phyloP scores from a whole-genome alignment of 164 flowering plant genomes.

The Vitis vinifera region DNA sequence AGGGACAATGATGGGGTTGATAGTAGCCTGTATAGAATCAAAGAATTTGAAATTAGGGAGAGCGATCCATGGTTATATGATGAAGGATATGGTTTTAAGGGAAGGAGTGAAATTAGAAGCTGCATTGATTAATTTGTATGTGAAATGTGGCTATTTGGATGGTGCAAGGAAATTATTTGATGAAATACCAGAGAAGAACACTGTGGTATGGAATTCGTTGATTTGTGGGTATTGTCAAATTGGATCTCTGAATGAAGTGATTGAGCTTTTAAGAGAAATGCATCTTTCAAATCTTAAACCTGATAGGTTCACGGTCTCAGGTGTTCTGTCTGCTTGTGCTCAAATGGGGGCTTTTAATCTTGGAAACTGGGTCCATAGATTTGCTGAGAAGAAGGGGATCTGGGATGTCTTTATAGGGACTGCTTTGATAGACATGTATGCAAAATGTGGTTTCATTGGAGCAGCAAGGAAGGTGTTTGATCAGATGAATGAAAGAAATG shows the following conservation, averaged over 20 bases:
- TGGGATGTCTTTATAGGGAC: constrained; percentile 15
- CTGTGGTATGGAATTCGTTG: constrained; percentile 17
- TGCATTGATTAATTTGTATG: constrained; percentile 18
- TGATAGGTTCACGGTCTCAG: constrained; percentile 13
- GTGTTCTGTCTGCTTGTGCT: constrained; percentile 18
- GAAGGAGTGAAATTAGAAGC: not conserved
- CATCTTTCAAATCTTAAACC: constrained; percentile 4
- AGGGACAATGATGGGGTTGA: constrained; percentile 14
- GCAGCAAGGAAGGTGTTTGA: constrained; percentile 14
- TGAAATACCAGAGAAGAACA: constrained; percentile 10
- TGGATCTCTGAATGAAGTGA: not conserved
- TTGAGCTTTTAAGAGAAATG: constrained; percentile 16
- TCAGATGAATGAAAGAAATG: constrained; percentile 12
- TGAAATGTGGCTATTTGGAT: constrained; percentile 3
- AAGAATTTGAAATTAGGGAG: constrained; percentile 10
- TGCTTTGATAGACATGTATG: constrained; percentile 25
- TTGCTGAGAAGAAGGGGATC: constrained; percentile 12
- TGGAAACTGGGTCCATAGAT: constrained; percentile 16
- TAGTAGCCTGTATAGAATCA: constrained; percentile 8
- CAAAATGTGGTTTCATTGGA: constrained; percentile 15
- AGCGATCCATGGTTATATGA: constrained; percentile 8
- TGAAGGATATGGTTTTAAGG: constrained; percentile 4
- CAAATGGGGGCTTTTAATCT: constrained; percentile 16
- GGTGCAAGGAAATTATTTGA: constrained; percentile 4
- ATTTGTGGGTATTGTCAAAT: constrained; percentile 17